Evolutionary conservation across 257 asterid genomes (phyloP).

Genomic region (Capsicum rhomboideum): DNA sequence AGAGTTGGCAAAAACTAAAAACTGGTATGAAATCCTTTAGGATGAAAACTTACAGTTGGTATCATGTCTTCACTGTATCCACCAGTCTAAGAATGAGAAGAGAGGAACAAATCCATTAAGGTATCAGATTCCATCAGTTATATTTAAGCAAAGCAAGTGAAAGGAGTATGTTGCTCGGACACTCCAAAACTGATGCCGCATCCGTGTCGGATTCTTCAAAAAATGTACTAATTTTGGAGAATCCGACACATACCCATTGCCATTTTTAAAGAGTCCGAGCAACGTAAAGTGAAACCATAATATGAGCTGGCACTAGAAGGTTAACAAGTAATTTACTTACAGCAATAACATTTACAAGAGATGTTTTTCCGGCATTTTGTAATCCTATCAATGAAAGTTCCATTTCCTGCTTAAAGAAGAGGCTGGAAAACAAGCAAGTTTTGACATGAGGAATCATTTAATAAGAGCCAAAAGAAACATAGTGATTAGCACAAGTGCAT

Average conservation of each 20-base stretch:
- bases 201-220: too few relatives aligned
- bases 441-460: neutral
- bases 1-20: neutral
- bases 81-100: slow-evolving; percentile 57
- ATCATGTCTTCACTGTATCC: slow-evolving; percentile 99
- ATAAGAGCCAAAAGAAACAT: neutral
- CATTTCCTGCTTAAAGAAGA: slow-evolving; percentile 99
- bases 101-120: slow-evolving; percentile 5
- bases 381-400: slow-evolving; percentile 97
- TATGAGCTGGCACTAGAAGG: neutral
- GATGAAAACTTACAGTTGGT: slow-evolving; percentile 71
- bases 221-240: too few relatives aligned
- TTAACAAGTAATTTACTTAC: slow-evolving; percentile 40
- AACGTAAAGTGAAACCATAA: neutral
- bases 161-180: too few relatives aligned
- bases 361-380: slow-evolving; percentile 98
- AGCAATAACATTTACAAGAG: slow-evolving; percentile 92
- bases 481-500: neutral
- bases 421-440: slow-evolving; percentile 37
- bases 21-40: neutral
- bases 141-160: neutral
- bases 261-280: too few relatives aligned
- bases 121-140: slow-evolving; percentile 1
- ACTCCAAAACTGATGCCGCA: too few relatives aligned
- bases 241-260: too few relatives aligned